phyloP scores from a whole-genome alignment of 306 rosid species.

The Medicago lupulina region DNA sequence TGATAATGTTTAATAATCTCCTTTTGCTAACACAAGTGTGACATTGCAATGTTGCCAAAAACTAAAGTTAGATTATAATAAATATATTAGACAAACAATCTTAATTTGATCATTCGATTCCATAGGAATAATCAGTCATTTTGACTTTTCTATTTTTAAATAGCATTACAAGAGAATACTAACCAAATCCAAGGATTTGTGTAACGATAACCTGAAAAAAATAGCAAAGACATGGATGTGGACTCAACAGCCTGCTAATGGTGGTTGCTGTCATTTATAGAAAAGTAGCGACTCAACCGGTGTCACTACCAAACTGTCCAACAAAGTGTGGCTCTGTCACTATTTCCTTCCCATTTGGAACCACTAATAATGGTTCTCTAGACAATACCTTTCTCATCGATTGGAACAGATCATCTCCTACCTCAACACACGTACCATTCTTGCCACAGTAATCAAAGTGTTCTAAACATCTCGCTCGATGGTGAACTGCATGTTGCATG shows the following conservation, averaged over 20 bases:
- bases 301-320: constrained; percentile 2
- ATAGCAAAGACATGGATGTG: not conserved
- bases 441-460: not conserved
- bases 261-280: not conserved
- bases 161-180: not conserved
- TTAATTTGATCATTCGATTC: no score
- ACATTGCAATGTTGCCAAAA: not conserved
- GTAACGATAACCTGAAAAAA: not conserved
- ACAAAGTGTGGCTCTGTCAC: not conserved
- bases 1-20: not conserved
- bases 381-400: constrained; percentile 37
- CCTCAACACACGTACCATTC: not conserved
- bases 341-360: constrained; percentile 49
- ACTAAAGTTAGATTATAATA: not conserved
- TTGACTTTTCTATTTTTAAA: no score
- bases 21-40: not conserved
- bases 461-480: constrained; percentile 31
- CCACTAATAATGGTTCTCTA: constrained; percentile 5
- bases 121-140: no score
- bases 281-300: constrained; percentile 15
- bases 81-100: no score
- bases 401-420: constrained; percentile 1
- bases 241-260: not conserved
- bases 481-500: constrained; percentile 38
- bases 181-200: not conserved